Evolutionary conservation across 2,329 filamentous ascomycete genomes (phyloP), one percentile per base, ranked within the genome.

Genomic region (Periconia macrospinosa): DNA sequence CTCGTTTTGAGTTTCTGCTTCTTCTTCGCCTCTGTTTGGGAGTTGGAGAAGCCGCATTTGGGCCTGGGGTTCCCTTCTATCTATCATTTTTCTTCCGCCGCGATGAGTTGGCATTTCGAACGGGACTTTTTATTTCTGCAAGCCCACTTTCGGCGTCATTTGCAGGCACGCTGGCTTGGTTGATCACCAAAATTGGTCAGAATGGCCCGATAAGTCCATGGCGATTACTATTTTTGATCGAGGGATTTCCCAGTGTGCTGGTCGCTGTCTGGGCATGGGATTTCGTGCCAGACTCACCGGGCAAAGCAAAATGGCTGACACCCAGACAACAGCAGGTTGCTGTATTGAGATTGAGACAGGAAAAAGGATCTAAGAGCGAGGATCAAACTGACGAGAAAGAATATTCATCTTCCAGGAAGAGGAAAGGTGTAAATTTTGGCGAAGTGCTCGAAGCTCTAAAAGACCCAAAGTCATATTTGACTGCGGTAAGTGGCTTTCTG

Each of bases 51-150:
- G 85, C 84, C 0, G 85, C 84, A 0, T 87, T 87, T 61, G 79
- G 80, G 1, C 83, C 85, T 0, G 85, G 85, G 5, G 80, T 87
- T 0, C 85, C 85, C 0, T 86, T 86, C 64, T 87, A 86, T 56
- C 71, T 88, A 9, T 85, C 83, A 0, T 82, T 86, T 63, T 87
- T 88, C 74, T 87, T 83, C 67, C 79, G 78, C 14, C 75, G 83
- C 7, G 76, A 85, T 45, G 93, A 97, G 72, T 78, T 97, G 33
- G 93, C 92, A 0, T 88, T 94, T 56, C 81, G 92, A 37, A 94
- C 90, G 0, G 92, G 91, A 19, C 81, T 96, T 1, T 95, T 96
- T 74, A 87, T 97, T 50, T 92, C 90, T 1, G 92, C 84, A 0
- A 83, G 83, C 7, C 83, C 84, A 0, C 69, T 86, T 33, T 84